A percentile compares a stretch with the other conserved stretches of the same genome.
Conservation (phyloP, 768 basidiomycete genomes). For the Trametes meyenii region DNA sequence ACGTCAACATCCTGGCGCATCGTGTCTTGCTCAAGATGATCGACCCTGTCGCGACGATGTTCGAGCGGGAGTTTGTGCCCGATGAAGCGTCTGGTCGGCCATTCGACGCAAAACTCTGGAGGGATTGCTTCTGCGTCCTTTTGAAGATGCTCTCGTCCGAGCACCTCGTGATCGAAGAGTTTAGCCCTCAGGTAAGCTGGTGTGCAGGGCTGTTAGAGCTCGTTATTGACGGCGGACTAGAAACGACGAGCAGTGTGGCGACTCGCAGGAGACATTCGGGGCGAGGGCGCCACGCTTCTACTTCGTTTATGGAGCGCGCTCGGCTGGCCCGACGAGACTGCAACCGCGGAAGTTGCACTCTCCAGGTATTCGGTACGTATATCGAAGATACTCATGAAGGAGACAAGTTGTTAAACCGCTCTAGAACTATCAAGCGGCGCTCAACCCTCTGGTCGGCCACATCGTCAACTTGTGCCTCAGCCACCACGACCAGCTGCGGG, state of each 20-base stretch:
- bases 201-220: not conserved
- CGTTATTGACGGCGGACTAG: slow-evolving; percentile 40
- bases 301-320: slow-evolving; percentile 84
- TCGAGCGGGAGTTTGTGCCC: slow-evolving; percentile 84
- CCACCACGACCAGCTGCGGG: slow-evolving; percentile 90
- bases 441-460: slow-evolving; percentile 83
- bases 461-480: slow-evolving; percentile 93
- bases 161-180: slow-evolving; percentile 92
- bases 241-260: slow-evolving; percentile 96
- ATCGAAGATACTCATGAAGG: not conserved
- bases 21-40: slow-evolving; percentile 87
- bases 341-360: slow-evolving; percentile 38
- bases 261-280: slow-evolving; percentile 93
- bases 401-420: slow-evolving; percentile 2
- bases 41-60: slow-evolving; percentile 76
- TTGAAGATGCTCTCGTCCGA: slow-evolving; percentile 87
- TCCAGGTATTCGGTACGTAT: slow-evolving; percentile 60
- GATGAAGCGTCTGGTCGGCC: slow-evolving; percentile 57
- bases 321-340: slow-evolving; percentile 68
- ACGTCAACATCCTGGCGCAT: slow-evolving; percentile 86
- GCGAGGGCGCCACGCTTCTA: slow-evolving; percentile 84
- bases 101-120: slow-evolving; percentile 83
- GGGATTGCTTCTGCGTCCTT: slow-evolving; percentile 77
- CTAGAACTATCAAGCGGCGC: slow-evolving; percentile 82
- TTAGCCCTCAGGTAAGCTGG: slow-evolving; percentile 78